These are phyloP conservation scores for Potentilla sterilis DNA, from an alignment of 306 rosid genomes.

Conservation along the genomic window DNA sequence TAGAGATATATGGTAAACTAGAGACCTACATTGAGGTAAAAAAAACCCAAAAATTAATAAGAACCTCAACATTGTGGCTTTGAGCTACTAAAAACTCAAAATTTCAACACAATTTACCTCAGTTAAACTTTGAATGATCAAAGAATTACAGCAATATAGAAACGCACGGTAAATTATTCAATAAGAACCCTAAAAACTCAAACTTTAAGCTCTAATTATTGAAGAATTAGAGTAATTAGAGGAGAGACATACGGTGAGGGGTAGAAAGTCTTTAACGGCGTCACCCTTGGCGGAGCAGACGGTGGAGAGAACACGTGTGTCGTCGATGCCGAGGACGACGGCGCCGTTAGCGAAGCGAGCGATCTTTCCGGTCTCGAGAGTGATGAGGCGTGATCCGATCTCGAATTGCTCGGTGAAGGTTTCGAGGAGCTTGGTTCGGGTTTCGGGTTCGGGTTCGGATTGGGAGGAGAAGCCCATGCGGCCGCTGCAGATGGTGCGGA, in stretches of 20 bases:
- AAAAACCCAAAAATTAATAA: no score
- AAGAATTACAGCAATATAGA: background rate
- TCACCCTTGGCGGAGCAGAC: constrained; percentile 65
- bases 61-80: no score
- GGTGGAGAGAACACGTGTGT: constrained; percentile 72
- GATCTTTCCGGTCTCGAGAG: constrained; percentile 74
- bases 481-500: constrained; percentile 60
- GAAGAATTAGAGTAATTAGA: background rate
- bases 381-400: constrained; percentile 60
- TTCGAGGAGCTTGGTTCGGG: constrained; percentile 56
- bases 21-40: no score
- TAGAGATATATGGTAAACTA: no score
- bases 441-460: constrained; percentile 35
- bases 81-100: no score
- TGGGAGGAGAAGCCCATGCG: constrained; percentile 55
- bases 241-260: constrained; percentile 66
- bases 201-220: no score
- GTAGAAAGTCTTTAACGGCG: constrained; percentile 70
- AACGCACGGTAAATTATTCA: no score
- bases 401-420: constrained; percentile 73
- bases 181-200: background rate
- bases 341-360: constrained; percentile 92
- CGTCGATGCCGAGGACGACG: constrained; percentile 65
- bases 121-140: no score
- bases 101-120: no score